A percentile compares a stretch with the other conserved stretches of the same genome.
These are phyloP conservation scores for Pinus albicaulis DNA, from an alignment of 75 land plant genomes.

Conservation along the genomic window DNA sequence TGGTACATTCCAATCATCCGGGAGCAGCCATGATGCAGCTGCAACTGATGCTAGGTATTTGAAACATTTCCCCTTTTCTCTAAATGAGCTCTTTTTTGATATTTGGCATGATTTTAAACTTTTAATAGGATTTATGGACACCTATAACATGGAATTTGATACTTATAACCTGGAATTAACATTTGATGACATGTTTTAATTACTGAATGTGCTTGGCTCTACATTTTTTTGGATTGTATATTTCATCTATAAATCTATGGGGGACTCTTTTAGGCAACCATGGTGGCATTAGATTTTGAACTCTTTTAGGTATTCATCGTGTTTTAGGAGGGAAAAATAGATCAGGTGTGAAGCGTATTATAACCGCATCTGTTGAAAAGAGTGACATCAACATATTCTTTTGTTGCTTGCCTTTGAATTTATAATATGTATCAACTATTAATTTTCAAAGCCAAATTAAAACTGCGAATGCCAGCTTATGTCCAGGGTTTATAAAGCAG, in stretches of 20 bases:
- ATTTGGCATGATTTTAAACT: not conserved
- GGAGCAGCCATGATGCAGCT: constrained; percentile 15
- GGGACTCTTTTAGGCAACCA: not conserved
- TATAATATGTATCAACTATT: not conserved
- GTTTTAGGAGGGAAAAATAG: too few species aligned
- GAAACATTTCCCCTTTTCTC: not conserved
- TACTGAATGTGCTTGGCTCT: not conserved
- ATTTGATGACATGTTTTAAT: not conserved
- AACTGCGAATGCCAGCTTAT: not conserved
- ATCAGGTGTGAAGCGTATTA: too few species aligned
- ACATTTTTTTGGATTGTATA: not conserved
- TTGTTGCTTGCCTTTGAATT: too few species aligned
- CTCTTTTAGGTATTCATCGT: too few species aligned
- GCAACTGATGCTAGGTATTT: constrained; percentile 41
- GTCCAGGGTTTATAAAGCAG: not conserved
- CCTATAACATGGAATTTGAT: not conserved
- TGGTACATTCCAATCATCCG: constrained; percentile 1
- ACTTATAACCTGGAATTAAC: not conserved
- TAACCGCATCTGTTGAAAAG: too few species aligned
- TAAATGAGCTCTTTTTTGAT: too few species aligned
- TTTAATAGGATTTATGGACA: not conserved
- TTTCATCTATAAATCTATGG: not conserved
- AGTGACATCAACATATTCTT: too few species aligned
- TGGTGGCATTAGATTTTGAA: not conserved
- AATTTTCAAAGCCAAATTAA: not conserved